A percentile compares a stretch with the other conserved stretches of the same genome.
These are phyloP conservation scores for Cystobasidium sp. DNA, from an alignment of 1,284 basidiomycete species.

Conservation along the genomic window DNA sequence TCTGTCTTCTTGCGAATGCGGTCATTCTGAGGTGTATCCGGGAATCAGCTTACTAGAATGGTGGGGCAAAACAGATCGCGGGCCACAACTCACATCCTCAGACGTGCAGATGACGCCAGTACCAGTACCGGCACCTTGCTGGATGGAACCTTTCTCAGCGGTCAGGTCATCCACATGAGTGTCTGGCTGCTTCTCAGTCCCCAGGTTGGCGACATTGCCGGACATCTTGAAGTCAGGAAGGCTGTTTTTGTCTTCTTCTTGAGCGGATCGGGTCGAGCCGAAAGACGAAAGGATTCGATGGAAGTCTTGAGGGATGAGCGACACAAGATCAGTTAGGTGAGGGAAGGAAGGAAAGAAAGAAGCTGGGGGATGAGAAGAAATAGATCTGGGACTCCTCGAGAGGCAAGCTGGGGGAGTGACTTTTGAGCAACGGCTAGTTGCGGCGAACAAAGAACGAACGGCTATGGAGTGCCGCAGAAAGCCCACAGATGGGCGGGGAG, in stretches of 20 bases:
- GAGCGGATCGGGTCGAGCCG: not conserved
- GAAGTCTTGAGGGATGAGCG: not conserved
- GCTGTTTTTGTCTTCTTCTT: not conserved
- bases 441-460: not conserved
- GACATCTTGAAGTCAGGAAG: not conserved
- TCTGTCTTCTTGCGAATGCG: conserved; percentile 40
- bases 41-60: not conserved
- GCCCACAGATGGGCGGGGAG: not conserved
- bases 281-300: no score
- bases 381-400: conserved; percentile 1
- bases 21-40: conserved; percentile 8
- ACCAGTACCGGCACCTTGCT: not conserved
- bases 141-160: conserved; percentile 16
- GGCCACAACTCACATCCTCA: conserved; percentile 19
- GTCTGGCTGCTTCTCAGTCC: not conserved
- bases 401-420: not conserved
- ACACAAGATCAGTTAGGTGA: not conserved
- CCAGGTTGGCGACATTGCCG: conserved; percentile 15
- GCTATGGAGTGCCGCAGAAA: conserved; percentile 7
- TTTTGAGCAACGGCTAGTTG: conserved; percentile 5
- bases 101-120: conserved; percentile 25
- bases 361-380: conserved; percentile 3
- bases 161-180: not conserved
- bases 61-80: not conserved
- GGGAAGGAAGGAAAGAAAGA: conserved; percentile 9